These are phyloP conservation scores for Penicillium samsonianum DNA, from an alignment of 495 filamentous ascomycete genomes.

Conservation along the genomic window DNA sequence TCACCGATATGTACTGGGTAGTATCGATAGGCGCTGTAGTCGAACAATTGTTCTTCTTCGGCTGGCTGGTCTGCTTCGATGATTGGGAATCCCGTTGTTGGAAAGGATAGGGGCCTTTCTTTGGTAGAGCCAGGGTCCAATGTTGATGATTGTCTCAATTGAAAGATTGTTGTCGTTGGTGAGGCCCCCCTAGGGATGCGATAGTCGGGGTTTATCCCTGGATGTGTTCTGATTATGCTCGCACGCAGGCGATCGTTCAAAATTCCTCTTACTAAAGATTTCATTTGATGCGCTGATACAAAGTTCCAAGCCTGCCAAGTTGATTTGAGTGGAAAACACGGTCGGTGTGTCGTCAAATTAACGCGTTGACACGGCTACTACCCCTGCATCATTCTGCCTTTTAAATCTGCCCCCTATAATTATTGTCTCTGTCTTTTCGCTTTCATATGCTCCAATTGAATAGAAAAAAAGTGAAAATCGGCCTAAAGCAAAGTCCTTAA, in stretches of 20 bases:
- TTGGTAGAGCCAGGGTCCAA: background rate
- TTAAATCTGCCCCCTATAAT: background rate
- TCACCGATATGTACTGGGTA: constrained; percentile 54
- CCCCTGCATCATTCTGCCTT: background rate
- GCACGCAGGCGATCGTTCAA: background rate
- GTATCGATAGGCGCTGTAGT: constrained; percentile 45
- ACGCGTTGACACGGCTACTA: background rate
- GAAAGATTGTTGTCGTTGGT: background rate
- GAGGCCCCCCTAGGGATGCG: background rate
- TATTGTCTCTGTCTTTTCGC: too few relatives aligned
- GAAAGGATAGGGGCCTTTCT: background rate
- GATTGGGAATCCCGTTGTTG: constrained; percentile 7
- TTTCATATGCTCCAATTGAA: too few relatives aligned
- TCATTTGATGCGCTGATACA: background rate
- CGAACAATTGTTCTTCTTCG: constrained; percentile 48
- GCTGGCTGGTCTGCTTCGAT: constrained; percentile 21
- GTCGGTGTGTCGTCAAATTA: background rate
- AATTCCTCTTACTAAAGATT: background rate
- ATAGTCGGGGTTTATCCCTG: background rate
- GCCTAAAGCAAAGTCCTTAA: too few relatives aligned
- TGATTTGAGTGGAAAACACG: background rate
- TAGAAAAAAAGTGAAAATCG: too few relatives aligned
- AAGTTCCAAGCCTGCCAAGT: background rate
- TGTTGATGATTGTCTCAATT: background rate
- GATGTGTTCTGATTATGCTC: background rate